A percentile compares a stretch with the other conserved stretches of the same genome.
Conservation (phyloP, 306 rosid species). For the Comarum palustre region DNA sequence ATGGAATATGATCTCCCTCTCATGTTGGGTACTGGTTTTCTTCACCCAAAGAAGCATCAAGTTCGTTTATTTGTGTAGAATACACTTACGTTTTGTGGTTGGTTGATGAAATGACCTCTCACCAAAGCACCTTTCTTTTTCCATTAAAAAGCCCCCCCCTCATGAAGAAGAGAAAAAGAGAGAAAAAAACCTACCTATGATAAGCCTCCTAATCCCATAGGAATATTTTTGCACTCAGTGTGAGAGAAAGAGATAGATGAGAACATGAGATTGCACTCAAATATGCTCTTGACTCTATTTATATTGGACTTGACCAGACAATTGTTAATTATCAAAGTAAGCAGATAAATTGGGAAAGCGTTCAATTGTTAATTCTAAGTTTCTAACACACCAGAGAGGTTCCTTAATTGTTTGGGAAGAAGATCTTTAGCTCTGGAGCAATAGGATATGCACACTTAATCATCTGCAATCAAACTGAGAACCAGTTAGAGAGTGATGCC, state of each 20-base stretch:
- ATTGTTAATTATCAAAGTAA: slow-evolving; percentile 16
- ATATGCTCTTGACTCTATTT: slow-evolving; percentile 58
- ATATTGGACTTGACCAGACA: slow-evolving; percentile 48
- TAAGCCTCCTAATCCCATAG: slow-evolving; percentile 20
- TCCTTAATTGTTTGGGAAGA: neutral
- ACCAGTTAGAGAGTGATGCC: neutral
- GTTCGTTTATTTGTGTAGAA: slow-evolving; percentile 18
- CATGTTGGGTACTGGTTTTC: slow-evolving; percentile 36
- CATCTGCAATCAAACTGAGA: slow-evolving; percentile 14
- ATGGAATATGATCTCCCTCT: slow-evolving; percentile 35
- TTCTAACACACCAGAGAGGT: slow-evolving; percentile 3
- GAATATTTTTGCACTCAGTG: slow-evolving; percentile 33
- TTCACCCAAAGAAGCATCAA: slow-evolving; percentile 44
- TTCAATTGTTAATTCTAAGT: slow-evolving; percentile 9
- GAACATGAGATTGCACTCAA: slow-evolving; percentile 47
- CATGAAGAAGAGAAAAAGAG: neutral
- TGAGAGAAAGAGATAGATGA: slow-evolving; percentile 22
- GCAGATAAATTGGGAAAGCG: slow-evolving; percentile 28
- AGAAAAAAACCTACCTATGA: slow-evolving; percentile 23
- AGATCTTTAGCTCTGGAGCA: slow-evolving; percentile 19
- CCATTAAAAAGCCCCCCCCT: slow-evolving; percentile 16
- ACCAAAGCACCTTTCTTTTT: slow-evolving; percentile 44
- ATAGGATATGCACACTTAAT: slow-evolving; percentile 7
- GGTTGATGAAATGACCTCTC: slow-evolving; percentile 71
- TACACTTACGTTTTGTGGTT: slow-evolving; percentile 46